These are phyloP conservation scores for Neurospora sp. DNA, from an alignment of 495 filamentous ascomycete genomes.

Conservation along the genomic window DNA sequence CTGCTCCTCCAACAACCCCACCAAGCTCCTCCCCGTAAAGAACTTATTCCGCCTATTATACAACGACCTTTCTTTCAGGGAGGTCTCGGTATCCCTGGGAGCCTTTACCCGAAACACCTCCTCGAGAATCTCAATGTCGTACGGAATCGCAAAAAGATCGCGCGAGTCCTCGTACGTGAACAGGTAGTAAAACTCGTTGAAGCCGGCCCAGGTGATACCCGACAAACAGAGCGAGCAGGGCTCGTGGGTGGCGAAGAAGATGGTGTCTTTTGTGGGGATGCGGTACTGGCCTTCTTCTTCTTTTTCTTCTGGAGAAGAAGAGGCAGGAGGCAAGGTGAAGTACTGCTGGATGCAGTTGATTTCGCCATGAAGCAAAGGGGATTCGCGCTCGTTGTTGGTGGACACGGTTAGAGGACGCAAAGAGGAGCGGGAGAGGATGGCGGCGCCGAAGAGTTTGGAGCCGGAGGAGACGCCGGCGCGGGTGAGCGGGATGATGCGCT, in stretches of 20 bases:
- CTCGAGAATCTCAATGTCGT: conserved; percentile 33
- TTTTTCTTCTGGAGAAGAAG: conserved; percentile 4
- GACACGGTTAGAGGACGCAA: conserved; percentile 20
- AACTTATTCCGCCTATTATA: conserved; percentile 33
- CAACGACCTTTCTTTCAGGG: conserved; percentile 19
- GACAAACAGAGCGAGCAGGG: conserved; percentile 31
- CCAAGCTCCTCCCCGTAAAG: conserved; percentile 28
- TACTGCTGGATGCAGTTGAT: conserved; percentile 38
- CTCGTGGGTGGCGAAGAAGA: conserved; percentile 35
- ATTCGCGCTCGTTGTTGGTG: conserved; percentile 30
- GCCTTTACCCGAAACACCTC: conserved; percentile 28
- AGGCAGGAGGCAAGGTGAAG: conserved; percentile 16
- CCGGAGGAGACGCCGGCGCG: conserved; percentile 25
- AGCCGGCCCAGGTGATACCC: conserved; percentile 35
- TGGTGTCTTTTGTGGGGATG: conserved; percentile 21
- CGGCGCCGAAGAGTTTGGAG: conserved; percentile 32
- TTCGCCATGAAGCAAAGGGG: conserved; percentile 31
- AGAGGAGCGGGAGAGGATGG: conserved; percentile 21
- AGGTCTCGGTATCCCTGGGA: conserved; percentile 13
- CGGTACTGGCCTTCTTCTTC: not conserved
- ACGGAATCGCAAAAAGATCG: conserved; percentile 29
- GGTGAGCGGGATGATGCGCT: conserved; percentile 25
- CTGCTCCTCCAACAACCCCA: conserved; percentile 18
- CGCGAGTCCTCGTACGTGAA: conserved; percentile 36
- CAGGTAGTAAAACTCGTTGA: conserved; percentile 34